These are phyloP conservation scores for Amanita subjunquillea DNA, from an alignment of 768 basidiomycete genomes.

Conservation along the genomic window DNA sequence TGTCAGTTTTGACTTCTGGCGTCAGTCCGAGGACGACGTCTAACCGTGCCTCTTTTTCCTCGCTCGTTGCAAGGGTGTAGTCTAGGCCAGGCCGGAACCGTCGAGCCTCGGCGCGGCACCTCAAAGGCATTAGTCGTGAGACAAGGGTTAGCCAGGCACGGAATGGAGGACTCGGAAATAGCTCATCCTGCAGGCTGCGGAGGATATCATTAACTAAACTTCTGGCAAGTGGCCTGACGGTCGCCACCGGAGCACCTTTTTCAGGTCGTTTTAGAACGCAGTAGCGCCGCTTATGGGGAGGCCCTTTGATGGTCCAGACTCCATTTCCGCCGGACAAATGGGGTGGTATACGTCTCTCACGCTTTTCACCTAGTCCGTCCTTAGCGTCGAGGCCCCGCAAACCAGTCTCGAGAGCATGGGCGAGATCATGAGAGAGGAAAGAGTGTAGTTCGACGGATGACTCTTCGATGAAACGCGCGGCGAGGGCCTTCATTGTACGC, in stretches of 20 bases:
- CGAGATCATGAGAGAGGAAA: slow-evolving; percentile 68
- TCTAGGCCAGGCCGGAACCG: slow-evolving; percentile 89
- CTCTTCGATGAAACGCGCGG: slow-evolving; percentile 72
- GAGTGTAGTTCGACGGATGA: slow-evolving; percentile 84
- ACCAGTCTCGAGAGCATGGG: slow-evolving; percentile 52
- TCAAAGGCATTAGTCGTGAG: slow-evolving; percentile 60
- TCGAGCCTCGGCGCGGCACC: slow-evolving; percentile 69
- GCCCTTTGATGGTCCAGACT: slow-evolving; percentile 70
- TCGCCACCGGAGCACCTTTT: slow-evolving; percentile 27
- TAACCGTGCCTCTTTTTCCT: slow-evolving; percentile 69
- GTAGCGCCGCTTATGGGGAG: slow-evolving; percentile 94
- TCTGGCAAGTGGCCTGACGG: slow-evolving; percentile 44
- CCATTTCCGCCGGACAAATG: slow-evolving; percentile 57
- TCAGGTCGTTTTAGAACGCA: slow-evolving; percentile 44
- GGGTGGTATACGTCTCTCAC: slow-evolving; percentile 44
- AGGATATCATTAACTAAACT: slow-evolving; percentile 46
- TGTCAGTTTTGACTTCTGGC: slow-evolving; percentile 37
- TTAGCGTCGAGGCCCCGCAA: slow-evolving; percentile 52
- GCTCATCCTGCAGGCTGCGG: slow-evolving; percentile 60
- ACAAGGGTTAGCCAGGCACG: slow-evolving; percentile 81
- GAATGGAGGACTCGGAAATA: slow-evolving; percentile 77
- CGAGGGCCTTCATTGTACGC: slow-evolving; percentile 71
- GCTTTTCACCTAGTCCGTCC: slow-evolving; percentile 52
- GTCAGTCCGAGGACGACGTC: slow-evolving; percentile 86
- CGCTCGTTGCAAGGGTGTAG: slow-evolving; percentile 88